Percentiles rank a stretch among this genome's conserved stretches.
These are phyloP conservation scores for Cicer pinnatifidum DNA, from an alignment of 306 rosid genomes.

Conservation along the genomic window DNA sequence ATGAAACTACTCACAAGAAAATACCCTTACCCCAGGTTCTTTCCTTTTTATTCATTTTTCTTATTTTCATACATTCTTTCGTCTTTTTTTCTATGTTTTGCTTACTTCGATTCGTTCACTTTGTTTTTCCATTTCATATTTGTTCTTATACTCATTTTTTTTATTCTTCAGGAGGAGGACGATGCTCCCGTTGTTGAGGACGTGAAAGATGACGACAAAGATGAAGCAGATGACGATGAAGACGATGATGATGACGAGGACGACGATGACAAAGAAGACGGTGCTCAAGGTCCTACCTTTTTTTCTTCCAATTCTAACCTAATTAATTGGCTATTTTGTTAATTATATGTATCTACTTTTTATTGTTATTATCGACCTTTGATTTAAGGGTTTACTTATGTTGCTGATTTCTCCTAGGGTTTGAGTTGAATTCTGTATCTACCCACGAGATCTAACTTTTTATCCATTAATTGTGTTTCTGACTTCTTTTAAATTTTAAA, in stretches of 20 bases:
- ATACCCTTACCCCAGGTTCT: conserved; percentile 53
- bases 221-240: conserved; percentile 53
- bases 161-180: conserved; percentile 51
- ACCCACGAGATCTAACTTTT: not conserved
- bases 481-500: not conserved
- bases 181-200: conserved; percentile 75
- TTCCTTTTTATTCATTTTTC: not conserved
- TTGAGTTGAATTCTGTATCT: not conserved
- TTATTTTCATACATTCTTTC: not conserved
- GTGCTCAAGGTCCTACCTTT: conserved; percentile 53
- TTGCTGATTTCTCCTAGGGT: not conserved
- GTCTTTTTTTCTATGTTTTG: not conserved
- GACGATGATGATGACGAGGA: conserved; percentile 70
- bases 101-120: not conserved
- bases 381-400: not conserved
- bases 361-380: not conserved
- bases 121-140: not conserved
- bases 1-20: conserved; percentile 53
- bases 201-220: conserved; percentile 69
- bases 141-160: not conserved
- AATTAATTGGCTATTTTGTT: not conserved
- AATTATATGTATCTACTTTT: not conserved
- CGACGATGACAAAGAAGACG: conserved; percentile 69
- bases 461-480: not conserved
- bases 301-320: not conserved